Evolutionary conservation across 2,329 filamentous ascomycete genomes (phyloP).

Genomic region (Fusarium pseudograminearum): DNA sequence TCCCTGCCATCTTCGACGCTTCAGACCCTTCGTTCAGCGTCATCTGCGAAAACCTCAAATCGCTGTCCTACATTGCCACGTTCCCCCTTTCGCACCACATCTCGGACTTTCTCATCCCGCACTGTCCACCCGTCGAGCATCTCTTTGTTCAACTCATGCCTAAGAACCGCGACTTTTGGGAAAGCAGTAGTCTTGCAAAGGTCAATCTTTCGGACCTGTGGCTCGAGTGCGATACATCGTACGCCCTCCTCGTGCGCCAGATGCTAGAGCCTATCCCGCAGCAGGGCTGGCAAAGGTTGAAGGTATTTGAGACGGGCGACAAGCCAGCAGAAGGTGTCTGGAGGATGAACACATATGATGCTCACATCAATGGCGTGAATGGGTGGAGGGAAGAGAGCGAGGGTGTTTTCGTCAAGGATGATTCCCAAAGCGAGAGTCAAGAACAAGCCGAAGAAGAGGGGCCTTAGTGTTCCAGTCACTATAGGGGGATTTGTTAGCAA

Average conservation of each 20-base stretch:
- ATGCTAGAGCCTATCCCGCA: slow-evolving; percentile 50
- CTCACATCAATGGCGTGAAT: slow-evolving; percentile 51
- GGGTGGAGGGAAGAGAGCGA: slow-evolving; percentile 60
- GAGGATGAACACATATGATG: slow-evolving; percentile 58
- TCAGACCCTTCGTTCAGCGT: slow-evolving; percentile 55
- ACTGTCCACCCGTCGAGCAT: slow-evolving; percentile 63
- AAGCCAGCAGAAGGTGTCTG: slow-evolving; percentile 59
- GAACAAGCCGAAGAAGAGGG: slow-evolving; percentile 7
- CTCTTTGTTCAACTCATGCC: slow-evolving; percentile 66
- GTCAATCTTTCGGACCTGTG: slow-evolving; percentile 61
- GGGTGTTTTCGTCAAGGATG: slow-evolving; percentile 58
- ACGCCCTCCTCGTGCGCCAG: slow-evolving; percentile 59
- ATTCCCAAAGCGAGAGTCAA: slow-evolving; percentile 1
- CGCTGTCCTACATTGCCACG: slow-evolving; percentile 71
- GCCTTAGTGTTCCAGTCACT: background rate
- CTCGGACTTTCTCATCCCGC: slow-evolving; percentile 57
- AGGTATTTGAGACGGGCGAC: slow-evolving; percentile 64
- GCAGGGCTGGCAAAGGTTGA: slow-evolving; percentile 56
- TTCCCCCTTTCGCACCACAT: slow-evolving; percentile 76
- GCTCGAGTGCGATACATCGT: slow-evolving; percentile 66
- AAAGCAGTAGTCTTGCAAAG: slow-evolving; percentile 55
- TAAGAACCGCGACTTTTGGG: slow-evolving; percentile 52
- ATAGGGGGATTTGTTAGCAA: background rate
- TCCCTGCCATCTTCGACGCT: slow-evolving; percentile 63
- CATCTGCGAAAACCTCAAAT: slow-evolving; percentile 56